Evolutionary conservation across 768 basidiomycete species (phyloP).

Genomic region (Lepiota subincarnata): DNA sequence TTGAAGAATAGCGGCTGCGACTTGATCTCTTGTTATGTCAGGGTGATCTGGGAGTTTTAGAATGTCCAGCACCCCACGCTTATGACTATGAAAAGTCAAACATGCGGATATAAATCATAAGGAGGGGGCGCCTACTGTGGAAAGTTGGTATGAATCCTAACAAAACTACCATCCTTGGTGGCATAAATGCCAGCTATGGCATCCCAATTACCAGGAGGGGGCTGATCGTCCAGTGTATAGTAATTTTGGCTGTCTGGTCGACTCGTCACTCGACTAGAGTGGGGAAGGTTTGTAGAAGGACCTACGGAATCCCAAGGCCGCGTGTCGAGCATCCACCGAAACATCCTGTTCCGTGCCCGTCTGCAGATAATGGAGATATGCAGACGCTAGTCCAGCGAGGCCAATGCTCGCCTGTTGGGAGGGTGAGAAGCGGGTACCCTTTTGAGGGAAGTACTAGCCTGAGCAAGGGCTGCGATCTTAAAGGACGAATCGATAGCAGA

Average conservation of each 20-base stretch:
- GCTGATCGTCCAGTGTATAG: constrained; percentile 39
- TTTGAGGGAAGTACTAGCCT: constrained; percentile 30
- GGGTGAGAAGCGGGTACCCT: not conserved
- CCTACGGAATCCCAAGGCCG: constrained; percentile 51
- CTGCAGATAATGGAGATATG: constrained; percentile 42
- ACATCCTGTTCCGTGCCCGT: constrained; percentile 46
- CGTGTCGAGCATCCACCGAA: constrained; percentile 51
- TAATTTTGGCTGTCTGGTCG: constrained; percentile 45
- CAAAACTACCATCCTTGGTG: constrained; percentile 45
- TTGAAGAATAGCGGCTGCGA: constrained; percentile 32
- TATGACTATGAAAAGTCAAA: constrained; percentile 34
- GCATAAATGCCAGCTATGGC: constrained; percentile 47
- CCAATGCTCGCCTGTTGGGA: constrained; percentile 39
- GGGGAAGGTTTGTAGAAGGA: constrained; percentile 5
- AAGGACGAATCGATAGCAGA: constrained; percentile 50
- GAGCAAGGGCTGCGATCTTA: constrained; percentile 47
- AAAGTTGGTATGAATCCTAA: constrained; percentile 62
- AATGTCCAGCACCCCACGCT: constrained; percentile 44
- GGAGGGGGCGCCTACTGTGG: constrained; percentile 42
- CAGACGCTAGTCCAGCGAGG: constrained; percentile 48
- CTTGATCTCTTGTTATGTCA: constrained; percentile 28
- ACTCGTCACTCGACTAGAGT: not conserved
- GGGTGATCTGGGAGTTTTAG: constrained; percentile 31
- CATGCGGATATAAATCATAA: not conserved
- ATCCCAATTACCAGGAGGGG: constrained; percentile 39